Evolutionary conservation across 352 stramenopile genomes (phyloP).

Genomic region (Globisporangium parvum): DNA sequence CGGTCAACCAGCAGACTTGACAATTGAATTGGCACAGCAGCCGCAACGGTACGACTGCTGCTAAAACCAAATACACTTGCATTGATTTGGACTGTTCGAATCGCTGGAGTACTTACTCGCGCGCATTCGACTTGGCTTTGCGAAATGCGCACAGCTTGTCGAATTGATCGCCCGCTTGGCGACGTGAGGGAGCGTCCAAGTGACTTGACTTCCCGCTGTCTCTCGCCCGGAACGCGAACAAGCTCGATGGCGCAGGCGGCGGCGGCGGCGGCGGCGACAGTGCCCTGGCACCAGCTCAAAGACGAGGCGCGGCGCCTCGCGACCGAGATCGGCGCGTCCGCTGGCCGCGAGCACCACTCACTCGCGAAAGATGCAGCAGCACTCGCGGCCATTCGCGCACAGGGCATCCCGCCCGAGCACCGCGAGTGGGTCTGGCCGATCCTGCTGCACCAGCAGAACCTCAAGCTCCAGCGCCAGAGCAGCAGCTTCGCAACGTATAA

Average conservation of each 20-base stretch:
- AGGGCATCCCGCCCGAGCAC: conserved; percentile 57
- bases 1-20: too few species aligned
- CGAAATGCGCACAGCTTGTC: too few species aligned
- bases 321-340: conserved; percentile 44
- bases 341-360: conserved; percentile 63
- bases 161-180: too few species aligned
- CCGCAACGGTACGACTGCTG: too few species aligned
- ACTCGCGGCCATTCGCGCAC: conserved; percentile 44
- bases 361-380: conserved; percentile 34
- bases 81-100: too few species aligned
- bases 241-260: conserved; percentile 12
- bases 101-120: too few species aligned
- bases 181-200: too few species aligned
- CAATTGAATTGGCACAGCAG: too few species aligned
- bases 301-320: conserved; percentile 49
- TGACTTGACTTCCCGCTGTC: conserved; percentile 5
- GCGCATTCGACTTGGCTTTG: too few species aligned
- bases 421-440: conserved; percentile 79
- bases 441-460: conserved; percentile 56
- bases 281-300: conserved; percentile 56
- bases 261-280: conserved; percentile 14
- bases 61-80: too few species aligned
- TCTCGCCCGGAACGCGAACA: conserved; percentile 1
- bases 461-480: conserved; percentile 52
- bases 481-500: conserved; percentile 41